Evolutionary conservation across 208 protist species (phyloP), one percentile per base, ranked within the genome.

Genomic region (Crithidia acanthocephali): DNA sequence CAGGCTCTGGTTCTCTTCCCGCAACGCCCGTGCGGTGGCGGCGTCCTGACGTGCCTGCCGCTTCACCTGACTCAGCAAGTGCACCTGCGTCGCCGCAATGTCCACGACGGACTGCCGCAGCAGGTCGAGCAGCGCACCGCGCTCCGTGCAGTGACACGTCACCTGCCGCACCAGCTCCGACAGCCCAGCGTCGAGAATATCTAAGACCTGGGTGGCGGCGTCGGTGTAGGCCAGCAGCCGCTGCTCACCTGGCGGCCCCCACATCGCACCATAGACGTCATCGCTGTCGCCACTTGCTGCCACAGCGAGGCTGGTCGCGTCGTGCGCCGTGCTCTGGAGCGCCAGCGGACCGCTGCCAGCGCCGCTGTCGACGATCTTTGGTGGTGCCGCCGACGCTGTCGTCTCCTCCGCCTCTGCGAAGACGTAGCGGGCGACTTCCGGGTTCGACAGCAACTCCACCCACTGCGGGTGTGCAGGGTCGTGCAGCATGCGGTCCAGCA

Each of bases 81-180:
- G 80, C 25, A 95, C 68, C 57, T 78, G 79, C 62, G 82, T 86
- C 50, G 66, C 67, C 13, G 74, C 72, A 45, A 94, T 66, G 83
- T 97, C 92, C 13, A 84, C 79, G 10, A 87, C 56, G 37, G 77
- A 86, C 62, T 93, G 85, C 48, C 90, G 90, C 11, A 97, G 74
- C 3, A 77, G 50, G 67, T 97, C 90, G 6, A 97, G 82, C 28
- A 97, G 61, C 2, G 88, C 92, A 28, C 88, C 92, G 35, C 90
- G 88, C 79, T 97, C 90, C 15, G 81, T 79, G 61, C 92, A 97
- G 33, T 75, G 50, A 48, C 79, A 60, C 28, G 79, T 40, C 0
- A 89, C 53, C 68, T 97, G 92, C 15, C 90, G 86, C 45, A 91
- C 88, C 44, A 97, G 28, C 73, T 97, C 92, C 25, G 82, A 73